Conservation (phyloP, 2,329 filamentous ascomycete species). For the Ceratocystis colombiana region DNA sequence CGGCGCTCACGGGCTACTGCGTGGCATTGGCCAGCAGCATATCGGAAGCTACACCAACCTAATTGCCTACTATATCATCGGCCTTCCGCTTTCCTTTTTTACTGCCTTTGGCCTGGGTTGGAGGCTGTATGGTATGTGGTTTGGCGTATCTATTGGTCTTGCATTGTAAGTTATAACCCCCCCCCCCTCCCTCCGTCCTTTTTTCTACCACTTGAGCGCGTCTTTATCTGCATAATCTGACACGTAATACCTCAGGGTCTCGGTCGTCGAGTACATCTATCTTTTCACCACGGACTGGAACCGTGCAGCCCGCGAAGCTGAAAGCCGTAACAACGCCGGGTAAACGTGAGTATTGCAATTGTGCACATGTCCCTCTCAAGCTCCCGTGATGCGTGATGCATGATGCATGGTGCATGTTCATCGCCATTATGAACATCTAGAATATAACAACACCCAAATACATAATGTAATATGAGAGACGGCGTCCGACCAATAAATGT, state of each 20-base stretch:
- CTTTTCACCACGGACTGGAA: constrained; percentile 46
- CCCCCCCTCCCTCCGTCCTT: too few species aligned
- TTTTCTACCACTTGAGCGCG: too few species aligned
- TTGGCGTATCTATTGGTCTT: constrained; percentile 64
- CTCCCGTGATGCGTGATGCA: not conserved
- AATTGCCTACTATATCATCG: constrained; percentile 75
- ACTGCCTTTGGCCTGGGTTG: constrained; percentile 67
- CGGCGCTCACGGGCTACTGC: constrained; percentile 71
- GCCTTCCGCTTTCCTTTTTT: constrained; percentile 71
- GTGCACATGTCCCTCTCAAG: not conserved
- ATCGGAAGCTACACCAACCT: constrained; percentile 85
- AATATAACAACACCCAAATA: too few species aligned
- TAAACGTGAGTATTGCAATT: constrained; percentile 28
- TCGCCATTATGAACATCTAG: not conserved
- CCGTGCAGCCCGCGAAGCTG: constrained; percentile 43
- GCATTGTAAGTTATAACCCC: constrained; percentile 40
- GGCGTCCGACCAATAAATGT: too few species aligned
- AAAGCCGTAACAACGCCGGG: constrained; percentile 40
- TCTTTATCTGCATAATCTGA: constrained; percentile 6
- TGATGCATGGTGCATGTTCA: not conserved
- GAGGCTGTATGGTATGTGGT: constrained; percentile 74
- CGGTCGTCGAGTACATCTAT: constrained; percentile 45
- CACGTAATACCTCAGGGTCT: constrained; percentile 36
- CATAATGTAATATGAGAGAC: too few species aligned
- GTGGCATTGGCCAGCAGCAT: constrained; percentile 79